phyloP scores from a whole-genome alignment of 495 filamentous ascomycete species.

The Diplogelasinospora grovesii region DNA sequence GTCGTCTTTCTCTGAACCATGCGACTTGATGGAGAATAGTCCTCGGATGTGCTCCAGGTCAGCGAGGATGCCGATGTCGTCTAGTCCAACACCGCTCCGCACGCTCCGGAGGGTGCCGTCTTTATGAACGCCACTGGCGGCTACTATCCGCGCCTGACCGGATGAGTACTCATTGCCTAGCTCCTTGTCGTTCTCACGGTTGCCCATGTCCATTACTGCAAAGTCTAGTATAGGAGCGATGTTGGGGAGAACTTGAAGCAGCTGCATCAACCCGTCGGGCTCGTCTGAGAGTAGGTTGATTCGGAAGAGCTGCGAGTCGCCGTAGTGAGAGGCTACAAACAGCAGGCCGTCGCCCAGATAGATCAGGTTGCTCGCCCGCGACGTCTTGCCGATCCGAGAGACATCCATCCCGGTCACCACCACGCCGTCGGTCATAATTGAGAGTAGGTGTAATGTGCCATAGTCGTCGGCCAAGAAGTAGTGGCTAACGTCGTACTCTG shows the following conservation, averaged over 20 bases:
- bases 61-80: constrained; percentile 75
- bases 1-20: constrained; percentile 45
- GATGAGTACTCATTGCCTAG: constrained; percentile 84
- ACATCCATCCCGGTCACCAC: constrained; percentile 50
- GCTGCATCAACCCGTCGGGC: constrained; percentile 41
- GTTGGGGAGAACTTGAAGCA: constrained; percentile 74
- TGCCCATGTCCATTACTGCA: constrained; percentile 90
- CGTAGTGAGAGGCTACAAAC: constrained; percentile 88
- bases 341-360: constrained; percentile 69
- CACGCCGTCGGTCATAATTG: constrained; percentile 57
- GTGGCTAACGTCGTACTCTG: constrained; percentile 66
- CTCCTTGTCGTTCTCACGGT: constrained; percentile 61
- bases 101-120: constrained; percentile 84
- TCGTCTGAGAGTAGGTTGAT: constrained; percentile 36
- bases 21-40: constrained; percentile 51
- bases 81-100: constrained; percentile 87
- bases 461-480: constrained; percentile 90
- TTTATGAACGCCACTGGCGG: constrained; percentile 79
- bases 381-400: constrained; percentile 60
- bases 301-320: constrained; percentile 78
- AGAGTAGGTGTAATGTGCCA: constrained; percentile 71
- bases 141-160: constrained; percentile 89
- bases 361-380: constrained; percentile 67
- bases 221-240: constrained; percentile 92
- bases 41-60: constrained; percentile 71